Evolutionary conservation across 495 filamentous ascomycete genomes (phyloP).

Genomic region (Achaetomiella virescens): DNA sequence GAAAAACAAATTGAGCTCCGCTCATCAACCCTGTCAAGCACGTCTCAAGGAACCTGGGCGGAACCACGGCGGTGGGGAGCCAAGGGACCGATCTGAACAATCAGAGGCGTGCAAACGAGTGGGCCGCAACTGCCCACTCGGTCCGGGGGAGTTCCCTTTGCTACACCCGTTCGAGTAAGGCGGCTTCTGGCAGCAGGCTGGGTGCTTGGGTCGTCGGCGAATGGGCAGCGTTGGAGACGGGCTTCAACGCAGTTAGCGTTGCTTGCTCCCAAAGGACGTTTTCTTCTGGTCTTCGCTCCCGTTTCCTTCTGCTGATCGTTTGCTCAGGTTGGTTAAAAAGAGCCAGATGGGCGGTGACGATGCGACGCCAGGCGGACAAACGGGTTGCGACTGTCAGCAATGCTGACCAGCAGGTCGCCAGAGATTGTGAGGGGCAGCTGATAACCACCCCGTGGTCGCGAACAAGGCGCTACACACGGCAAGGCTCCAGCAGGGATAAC

Average conservation of each 20-base stretch:
- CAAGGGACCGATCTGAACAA: constrained; percentile 20
- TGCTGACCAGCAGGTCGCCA: not conserved
- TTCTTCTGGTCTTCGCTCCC: constrained; percentile 1
- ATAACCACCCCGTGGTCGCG: not conserved
- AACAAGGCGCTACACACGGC: too few species aligned
- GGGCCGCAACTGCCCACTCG: constrained; percentile 16
- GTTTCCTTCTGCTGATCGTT: not conserved
- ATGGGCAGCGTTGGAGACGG: constrained; percentile 5
- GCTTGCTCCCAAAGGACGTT: not conserved
- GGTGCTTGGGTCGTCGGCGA: constrained; percentile 9
- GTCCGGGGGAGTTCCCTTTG: constrained; percentile 14
- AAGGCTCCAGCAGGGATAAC: not conserved
- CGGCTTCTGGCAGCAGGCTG: not conserved
- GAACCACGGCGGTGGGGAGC: constrained; percentile 23
- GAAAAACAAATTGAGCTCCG: constrained; percentile 23
- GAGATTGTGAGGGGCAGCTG: too few species aligned
- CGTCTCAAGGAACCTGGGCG: constrained; percentile 20
- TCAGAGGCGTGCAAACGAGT: constrained; percentile 23
- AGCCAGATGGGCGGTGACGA: constrained; percentile 9
- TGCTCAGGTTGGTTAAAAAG: not conserved
- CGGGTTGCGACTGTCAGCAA: not conserved
- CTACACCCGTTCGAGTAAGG: constrained; percentile 7
- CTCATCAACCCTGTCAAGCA: constrained; percentile 20
- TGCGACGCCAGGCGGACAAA: constrained; percentile 3
- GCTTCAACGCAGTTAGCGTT: not conserved